phyloP scores from a whole-genome alignment of 1,284 basidiomycete species.

The Ustilago trichophora region DNA sequence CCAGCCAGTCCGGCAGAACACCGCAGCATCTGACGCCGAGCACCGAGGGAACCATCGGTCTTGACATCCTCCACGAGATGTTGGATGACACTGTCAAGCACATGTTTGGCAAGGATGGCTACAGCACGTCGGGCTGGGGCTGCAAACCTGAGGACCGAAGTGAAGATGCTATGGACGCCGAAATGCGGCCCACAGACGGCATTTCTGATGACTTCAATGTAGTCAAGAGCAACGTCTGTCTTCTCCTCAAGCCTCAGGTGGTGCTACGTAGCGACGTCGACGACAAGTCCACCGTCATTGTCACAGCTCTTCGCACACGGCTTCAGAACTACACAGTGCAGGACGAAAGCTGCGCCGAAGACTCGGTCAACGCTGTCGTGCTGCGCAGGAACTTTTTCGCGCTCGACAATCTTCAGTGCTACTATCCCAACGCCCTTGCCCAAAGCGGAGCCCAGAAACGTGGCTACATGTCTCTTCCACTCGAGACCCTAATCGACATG shows the following conservation, averaged over 20 bases:
- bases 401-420: conserved; percentile 84
- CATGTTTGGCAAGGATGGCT: conserved; percentile 34
- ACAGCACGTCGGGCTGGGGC: conserved; percentile 31
- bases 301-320: conserved; percentile 84
- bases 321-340: conserved; percentile 82
- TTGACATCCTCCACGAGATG: conserved; percentile 63
- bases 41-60: conserved; percentile 1
- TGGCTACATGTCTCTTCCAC: conserved; percentile 73
- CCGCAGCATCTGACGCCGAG: conserved; percentile 12
- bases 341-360: conserved; percentile 81
- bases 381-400: conserved; percentile 83
- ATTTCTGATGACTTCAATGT: conserved; percentile 68
- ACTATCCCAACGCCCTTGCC: conserved; percentile 74
- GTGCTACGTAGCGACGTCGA: conserved; percentile 77
- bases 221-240: conserved; percentile 77
- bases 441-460: conserved; percentile 59
- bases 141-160: conserved; percentile 7
- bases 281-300: conserved; percentile 75
- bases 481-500: conserved; percentile 74
- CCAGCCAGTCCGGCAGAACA: neutral
- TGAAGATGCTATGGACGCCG: conserved; percentile 5
- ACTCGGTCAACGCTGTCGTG: conserved; percentile 84
- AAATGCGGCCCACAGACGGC: conserved; percentile 47
- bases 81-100: conserved; percentile 56
- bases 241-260: conserved; percentile 90